Conservation (phyloP, 78 protist genomes). For the Planoprotostelium fungivorum region DNA sequence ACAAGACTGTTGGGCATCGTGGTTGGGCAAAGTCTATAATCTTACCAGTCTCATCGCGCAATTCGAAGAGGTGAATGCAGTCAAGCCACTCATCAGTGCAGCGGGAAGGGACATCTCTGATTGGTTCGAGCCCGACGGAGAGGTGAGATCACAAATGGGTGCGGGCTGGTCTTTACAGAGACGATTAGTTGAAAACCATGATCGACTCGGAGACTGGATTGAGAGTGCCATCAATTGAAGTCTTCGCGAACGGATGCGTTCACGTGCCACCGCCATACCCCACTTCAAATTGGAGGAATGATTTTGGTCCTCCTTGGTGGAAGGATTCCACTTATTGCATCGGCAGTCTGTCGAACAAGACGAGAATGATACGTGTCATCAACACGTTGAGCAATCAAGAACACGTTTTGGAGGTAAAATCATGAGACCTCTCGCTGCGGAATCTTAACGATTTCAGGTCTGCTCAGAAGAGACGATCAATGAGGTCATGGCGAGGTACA, state of each 20-base stretch:
- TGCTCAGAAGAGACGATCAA: constrained; percentile 63
- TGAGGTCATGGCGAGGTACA: constrained; percentile 49
- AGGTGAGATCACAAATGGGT: not conserved
- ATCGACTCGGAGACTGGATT: not conserved
- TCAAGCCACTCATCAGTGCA: constrained; percentile 14
- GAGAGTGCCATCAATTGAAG: not conserved
- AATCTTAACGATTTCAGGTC: constrained; percentile 8
- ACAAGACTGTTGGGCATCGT: constrained; percentile 49
- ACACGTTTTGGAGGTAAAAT: constrained; percentile 13
- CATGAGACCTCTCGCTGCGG: not conserved
- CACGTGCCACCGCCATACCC: constrained; percentile 32
- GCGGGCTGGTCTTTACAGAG: not conserved
- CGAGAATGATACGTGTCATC: constrained; percentile 37
- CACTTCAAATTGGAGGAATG: not conserved
- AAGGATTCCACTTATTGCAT: constrained; percentile 20
- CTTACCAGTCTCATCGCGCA: constrained; percentile 26
- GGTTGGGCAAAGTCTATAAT: constrained; percentile 48
- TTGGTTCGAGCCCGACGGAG: constrained; percentile 59
- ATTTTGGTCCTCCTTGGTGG: constrained; percentile 72
- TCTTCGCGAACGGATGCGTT: constrained; percentile 1
- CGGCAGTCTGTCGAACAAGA: constrained; percentile 29
- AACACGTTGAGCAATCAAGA: constrained; percentile 54
- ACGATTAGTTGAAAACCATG: not conserved
- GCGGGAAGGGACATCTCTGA: constrained; percentile 74
- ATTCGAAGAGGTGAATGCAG: not conserved